These are phyloP conservation scores for Coemansia sp. DNA, from an alignment of 192 early-diverging fungal species.

Conservation along the genomic window DNA sequence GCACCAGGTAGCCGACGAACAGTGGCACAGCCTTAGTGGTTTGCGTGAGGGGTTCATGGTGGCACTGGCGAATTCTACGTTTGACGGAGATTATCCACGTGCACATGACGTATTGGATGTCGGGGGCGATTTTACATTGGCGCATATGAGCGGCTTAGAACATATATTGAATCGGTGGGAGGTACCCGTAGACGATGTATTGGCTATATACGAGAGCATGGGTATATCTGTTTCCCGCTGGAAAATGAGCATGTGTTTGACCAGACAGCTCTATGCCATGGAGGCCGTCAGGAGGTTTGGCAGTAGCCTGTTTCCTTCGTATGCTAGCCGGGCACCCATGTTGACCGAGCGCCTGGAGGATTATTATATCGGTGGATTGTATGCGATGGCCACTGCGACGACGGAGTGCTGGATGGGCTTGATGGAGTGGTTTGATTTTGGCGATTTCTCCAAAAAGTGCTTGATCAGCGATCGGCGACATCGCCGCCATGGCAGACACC, in stretches of 20 bases:
- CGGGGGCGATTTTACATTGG: constrained; percentile 50
- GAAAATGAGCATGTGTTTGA: constrained; percentile 34
- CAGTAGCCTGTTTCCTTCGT: constrained; percentile 31
- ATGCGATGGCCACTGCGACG: constrained; percentile 31
- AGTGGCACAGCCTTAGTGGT: constrained; percentile 47
- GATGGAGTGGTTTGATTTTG: constrained; percentile 35
- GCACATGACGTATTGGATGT: constrained; percentile 49
- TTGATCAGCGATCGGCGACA: constrained; percentile 17
- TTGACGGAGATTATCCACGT: constrained; percentile 28
- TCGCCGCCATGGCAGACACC: too few species aligned
- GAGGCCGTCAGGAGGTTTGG: constrained; percentile 53
- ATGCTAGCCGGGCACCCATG: constrained; percentile 61
- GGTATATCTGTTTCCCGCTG: constrained; percentile 18
- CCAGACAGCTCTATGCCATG: constrained; percentile 45
- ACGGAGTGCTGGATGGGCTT: constrained; percentile 33
- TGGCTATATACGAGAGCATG: constrained; percentile 35
- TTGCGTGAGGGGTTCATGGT: constrained; percentile 43
- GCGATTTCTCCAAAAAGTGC: constrained; percentile 28
- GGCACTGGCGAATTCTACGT: constrained; percentile 40
- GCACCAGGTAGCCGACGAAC: constrained; percentile 50
- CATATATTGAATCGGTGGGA: constrained; percentile 38
- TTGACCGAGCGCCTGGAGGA: constrained; percentile 66
- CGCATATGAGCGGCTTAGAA: constrained; percentile 36
- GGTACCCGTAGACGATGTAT: constrained; percentile 39
- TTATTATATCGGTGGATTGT: constrained; percentile 69